Evolutionary conservation across 2,329 filamentous ascomycete species (phyloP), one percentile per base, ranked within the genome.

Genomic region (Fonsecaea nubica): DNA sequence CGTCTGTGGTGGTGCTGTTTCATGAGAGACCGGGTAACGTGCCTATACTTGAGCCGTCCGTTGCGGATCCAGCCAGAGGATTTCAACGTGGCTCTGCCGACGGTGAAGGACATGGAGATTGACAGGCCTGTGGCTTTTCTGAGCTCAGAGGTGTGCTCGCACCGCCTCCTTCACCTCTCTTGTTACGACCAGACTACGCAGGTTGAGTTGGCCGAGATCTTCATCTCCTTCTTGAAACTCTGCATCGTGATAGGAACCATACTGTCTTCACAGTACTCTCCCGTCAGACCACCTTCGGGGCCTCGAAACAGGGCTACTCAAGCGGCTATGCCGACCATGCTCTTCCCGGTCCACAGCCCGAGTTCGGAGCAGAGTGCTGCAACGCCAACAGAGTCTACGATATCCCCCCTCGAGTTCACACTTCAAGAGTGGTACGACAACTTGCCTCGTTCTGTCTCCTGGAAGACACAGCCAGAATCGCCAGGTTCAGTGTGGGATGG

Each of bases 61-160:
- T 96, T 92, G 36, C 86, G 93, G 62, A 95, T 97, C 78, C 96
- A 96, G 83, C 90, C 93, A 68, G 92, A 95, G 74, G 75, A 68
- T 15, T 65, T 57, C 40, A 54, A 65, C 25, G 56, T 61, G 9
- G 36, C 60, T n/a, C 12, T 63, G 36, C 59, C 54, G 12, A 61
- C 42, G 3, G 3, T 66, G 4, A 33, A 58, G 33, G 64, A 66
- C 45, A 59, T 66, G 25, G 64, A 62, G n/a, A 33, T 40, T 48
- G 52, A 57, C n/a, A 50, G 45, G 9, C 45, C 45, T 9, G 13
- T 2, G 13, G 36, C 18, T 32, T 25, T 21, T 30, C 36, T 10
- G 18, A n/a, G 2, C 40, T 60, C 21, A 15, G 18, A 35, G 13
- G 30, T 21, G 45, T 25, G 21, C 25, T 38, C 40, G 8, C 6